Evolutionary conservation across 2,329 filamentous ascomycete species (phyloP), one percentile per base, ranked within the genome.

Genomic region (Sarocladium oryzae): DNA sequence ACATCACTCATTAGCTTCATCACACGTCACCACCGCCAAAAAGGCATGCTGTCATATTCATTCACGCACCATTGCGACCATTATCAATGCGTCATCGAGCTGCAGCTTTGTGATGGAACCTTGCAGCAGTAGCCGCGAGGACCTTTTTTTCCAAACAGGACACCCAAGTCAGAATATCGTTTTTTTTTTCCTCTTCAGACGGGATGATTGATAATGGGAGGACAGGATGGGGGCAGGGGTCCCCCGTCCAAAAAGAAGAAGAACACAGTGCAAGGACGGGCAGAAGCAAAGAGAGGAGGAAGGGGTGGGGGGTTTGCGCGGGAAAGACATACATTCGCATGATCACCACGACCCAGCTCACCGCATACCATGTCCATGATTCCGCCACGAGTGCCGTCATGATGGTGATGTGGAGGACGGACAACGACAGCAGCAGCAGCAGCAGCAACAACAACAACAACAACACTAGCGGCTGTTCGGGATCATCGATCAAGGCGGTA

Each of bases 281-380:
- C 28, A 11, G 6, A 30, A 24, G 43, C n/a, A n/a, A 33, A 21
- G 16, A 9, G 21, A 23, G 15, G 26, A 11, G 7, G 16, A 18
- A 28, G 6, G 21, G n/a, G 6, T 6, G 23, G 26, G 5, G 16
- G 43, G 15, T 18, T 20, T n/a, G 20, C 26, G 6, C 15, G 24
- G 16, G 33, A 32, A 43, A 30, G 28, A 30, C 53, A 33, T 49
- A 55, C 53, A 55, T 49, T 33, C 53, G 46, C 23, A 50, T 23
- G 2, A 51, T 11, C 23, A 55, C 53, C 6, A 55, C 20, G 20
- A 51, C 21, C 51, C 46, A 51, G 20, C 41, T 50, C 15, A 55
- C 16, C 16, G 28, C 51, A 24, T 53, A 55, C 53, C 53, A 55
- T 9, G 45, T 51, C 51, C 51, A 55, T 21, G 51, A 53, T 36